These are phyloP conservation scores for Aureobasidium vineae DNA, from an alignment of 2,329 filamentous ascomycete species.

Conservation along the genomic window DNA sequence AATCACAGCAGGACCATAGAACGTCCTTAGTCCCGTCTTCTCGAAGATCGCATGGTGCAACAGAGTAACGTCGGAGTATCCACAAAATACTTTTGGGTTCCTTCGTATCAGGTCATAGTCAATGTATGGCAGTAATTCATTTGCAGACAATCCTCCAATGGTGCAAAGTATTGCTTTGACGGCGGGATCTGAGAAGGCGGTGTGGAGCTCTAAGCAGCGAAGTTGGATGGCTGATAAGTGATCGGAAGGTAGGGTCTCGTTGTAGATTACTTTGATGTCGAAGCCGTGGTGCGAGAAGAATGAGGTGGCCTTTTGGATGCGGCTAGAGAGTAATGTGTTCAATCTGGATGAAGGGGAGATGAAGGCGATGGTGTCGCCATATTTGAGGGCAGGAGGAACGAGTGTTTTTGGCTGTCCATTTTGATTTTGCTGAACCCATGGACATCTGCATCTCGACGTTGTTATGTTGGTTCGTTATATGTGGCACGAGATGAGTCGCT, in stretches of 20 bases:
- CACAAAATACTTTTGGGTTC: constrained; percentile 39
- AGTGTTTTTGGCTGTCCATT: neutral
- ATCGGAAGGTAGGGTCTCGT: constrained; percentile 4
- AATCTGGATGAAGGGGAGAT: constrained; percentile 37
- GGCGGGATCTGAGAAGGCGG: constrained; percentile 32
- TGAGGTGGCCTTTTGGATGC: constrained; percentile 28
- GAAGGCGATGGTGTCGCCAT: constrained; percentile 37
- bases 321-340: constrained; percentile 32
- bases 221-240: constrained; percentile 25
- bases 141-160: constrained; percentile 33
- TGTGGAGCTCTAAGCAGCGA: constrained; percentile 32
- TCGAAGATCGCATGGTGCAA: constrained; percentile 34
- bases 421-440: neutral
- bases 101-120: constrained; percentile 35
- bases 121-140: constrained; percentile 35
- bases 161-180: constrained; percentile 36
- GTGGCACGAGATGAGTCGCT: neutral
- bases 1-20: constrained; percentile 36
- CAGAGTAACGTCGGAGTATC: constrained; percentile 37
- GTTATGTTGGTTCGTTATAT: neutral
- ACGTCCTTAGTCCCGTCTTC: constrained; percentile 32
- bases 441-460: neutral
- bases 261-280: constrained; percentile 31
- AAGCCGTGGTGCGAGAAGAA: constrained; percentile 30
- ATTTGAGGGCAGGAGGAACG: neutral